Evolutionary conservation across 768 basidiomycete genomes (phyloP), one percentile per base, ranked within the genome.

Genomic region (Russula lepida): DNA sequence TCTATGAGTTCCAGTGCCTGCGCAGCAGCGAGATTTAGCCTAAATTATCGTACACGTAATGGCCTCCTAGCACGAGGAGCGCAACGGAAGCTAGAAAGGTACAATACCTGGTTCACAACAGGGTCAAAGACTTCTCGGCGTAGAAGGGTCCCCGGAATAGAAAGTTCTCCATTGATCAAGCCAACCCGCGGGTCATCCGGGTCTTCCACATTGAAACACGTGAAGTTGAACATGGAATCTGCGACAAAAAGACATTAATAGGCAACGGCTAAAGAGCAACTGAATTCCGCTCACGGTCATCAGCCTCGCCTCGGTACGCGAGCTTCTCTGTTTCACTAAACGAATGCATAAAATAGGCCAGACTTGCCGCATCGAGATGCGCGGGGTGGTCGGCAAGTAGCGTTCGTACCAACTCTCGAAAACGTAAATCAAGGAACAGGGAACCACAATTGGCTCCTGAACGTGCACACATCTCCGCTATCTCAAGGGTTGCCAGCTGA

Each of bases 271-370:
- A 50, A 15, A 56, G 27, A 35, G 48, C 46, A 52, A 15, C 54
- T 9, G 51, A 43, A 47, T 19, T 39, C 46, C 6, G 69, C 79
- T 52, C 71, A 88, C 89, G 83, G 69, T 94, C 92, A 69, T 94
- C 92, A 19, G 71, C 69, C 51, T 84, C 77, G 19, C 92, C 92
- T 62, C 71, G 75, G 69, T 89, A 95, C 32, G 79, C 80, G 50
- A 92, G 75, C 72, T 94, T 94, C 70, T 94, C 91, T 12, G 89
- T 88, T 73, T 94, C 90, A 64, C 88, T 87, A 68, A 93, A 95
- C 7, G 88, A 83, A 67, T 91, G 86, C 87, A 88, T 90, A 71
- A 92, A 92, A 75, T 89, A 89, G 5, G 89, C 89, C 68, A 92
- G 72, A 64, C 88, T 89, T 19, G 88, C 84, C 4, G 83, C 75